Evolutionary conservation across 768 basidiomycete genomes (phyloP), one percentile per base, ranked within the genome.

Genomic region (Solioccasus polychromus): DNA sequence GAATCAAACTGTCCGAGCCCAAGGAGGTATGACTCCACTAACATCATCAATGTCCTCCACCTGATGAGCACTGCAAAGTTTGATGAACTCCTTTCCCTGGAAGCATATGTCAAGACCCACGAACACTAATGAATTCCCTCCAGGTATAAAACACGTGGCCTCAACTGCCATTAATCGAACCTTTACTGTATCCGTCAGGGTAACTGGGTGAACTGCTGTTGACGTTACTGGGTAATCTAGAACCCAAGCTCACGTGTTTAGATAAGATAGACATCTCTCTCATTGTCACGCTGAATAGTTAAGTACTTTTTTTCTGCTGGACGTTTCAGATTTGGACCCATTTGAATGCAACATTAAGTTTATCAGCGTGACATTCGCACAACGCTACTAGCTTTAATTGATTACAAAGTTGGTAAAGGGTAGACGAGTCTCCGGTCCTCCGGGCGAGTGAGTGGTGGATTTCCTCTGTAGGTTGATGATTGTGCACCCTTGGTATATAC

Each of bases 1-100:
- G 90, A 74, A 85, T 99, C 59, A 81, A 85, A 64, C 66, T 96
- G 35, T 78, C 86, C 18, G 68, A 88, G 47, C 83, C 85, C 5
- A 67, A 74, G 2, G 89, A 98, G 78, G 89, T 92, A 64, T 31
- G 74, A 47, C 15, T 31, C 31, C 10, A 28, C 5, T 23, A 35
- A 31, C 42, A 2, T 39, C 24, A 8, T 23, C 39, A 8, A 29
- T 22, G 12, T 17, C 32, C 19, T 36, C 9, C 8, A 4, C 14
- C 20, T 55, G 7, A 55, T n/a, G 8, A 23, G 11, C 35, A 18
- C 29, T 18, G 36, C 19, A 17, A 54, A 91, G 88, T 64, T 91
- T 52, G 80, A 92, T 5, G 61, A 62, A 4, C 74, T 99, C 25
- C 69, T 99, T 67, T 77, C 77, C 8, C 79, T 76, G 47, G 84